phyloP scores from a whole-genome alignment of 768 basidiomycete species.

The Pisolithus sp. region DNA sequence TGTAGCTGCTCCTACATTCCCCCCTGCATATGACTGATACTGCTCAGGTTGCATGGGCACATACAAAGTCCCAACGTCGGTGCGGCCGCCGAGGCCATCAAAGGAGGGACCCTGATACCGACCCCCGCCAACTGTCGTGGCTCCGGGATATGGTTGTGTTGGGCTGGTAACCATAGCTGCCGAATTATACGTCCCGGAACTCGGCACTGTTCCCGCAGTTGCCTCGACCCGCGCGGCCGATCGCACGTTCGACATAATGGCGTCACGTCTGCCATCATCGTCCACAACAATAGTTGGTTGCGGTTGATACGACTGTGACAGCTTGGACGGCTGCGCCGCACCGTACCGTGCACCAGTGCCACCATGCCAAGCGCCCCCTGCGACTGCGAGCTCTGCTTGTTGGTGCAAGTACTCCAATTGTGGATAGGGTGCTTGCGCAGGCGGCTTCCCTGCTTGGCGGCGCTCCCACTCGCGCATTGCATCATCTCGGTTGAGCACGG shows the following conservation, averaged over 20 bases:
- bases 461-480: constrained; percentile 95
- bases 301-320: constrained; percentile 28
- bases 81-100: constrained; percentile 55
- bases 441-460: constrained; percentile 67
- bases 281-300: constrained; percentile 58
- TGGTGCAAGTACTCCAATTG: constrained; percentile 90
- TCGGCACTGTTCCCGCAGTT: constrained; percentile 4
- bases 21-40: constrained; percentile 48
- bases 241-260: constrained; percentile 77
- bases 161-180: constrained; percentile 58
- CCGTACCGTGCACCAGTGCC: constrained; percentile 36
- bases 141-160: constrained; percentile 57
- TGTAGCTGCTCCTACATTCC: constrained; percentile 24
- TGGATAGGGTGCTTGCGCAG: constrained; percentile 74
- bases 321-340: constrained; percentile 31
- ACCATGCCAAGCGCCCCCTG: constrained; percentile 53
- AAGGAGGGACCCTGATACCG: constrained; percentile 56
- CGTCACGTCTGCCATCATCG: constrained; percentile 67
- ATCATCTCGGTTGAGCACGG: constrained; percentile 92
- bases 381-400: constrained; percentile 77
- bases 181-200: background rate
- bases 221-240: constrained; percentile 45
- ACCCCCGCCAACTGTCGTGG: constrained; percentile 19
- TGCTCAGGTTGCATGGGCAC: constrained; percentile 83
- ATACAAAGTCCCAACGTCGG: constrained; percentile 65